phyloP scores from a whole-genome alignment of 352 stramenopile species.

The Phytophthora colocasiae region DNA sequence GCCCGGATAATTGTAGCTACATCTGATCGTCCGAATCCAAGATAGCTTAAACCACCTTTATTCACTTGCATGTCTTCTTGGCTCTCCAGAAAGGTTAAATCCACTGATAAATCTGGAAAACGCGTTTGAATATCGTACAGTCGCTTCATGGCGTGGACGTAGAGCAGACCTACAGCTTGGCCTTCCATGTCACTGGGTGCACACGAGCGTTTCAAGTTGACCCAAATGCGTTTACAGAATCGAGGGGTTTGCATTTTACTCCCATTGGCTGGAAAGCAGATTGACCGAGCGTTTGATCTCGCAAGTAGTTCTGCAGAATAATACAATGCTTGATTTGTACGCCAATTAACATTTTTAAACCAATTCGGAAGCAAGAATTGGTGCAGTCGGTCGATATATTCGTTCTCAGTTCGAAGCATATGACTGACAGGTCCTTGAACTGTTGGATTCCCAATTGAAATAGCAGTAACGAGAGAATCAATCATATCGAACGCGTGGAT shows the following conservation, averaged over 20 bases:
- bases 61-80: conserved; percentile 35
- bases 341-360: conserved; percentile 40
- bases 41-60: conserved; percentile 13
- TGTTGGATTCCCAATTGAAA: conserved; percentile 1
- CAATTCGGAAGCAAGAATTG: conserved; percentile 44
- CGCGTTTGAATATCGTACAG: conserved; percentile 13
- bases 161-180: conserved; percentile 10
- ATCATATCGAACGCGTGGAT: conserved; percentile 41
- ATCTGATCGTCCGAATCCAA: conserved; percentile 29
- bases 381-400: conserved; percentile 51
- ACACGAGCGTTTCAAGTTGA: conserved; percentile 32
- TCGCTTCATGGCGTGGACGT: conserved; percentile 29
- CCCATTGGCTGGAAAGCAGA: conserved; percentile 31
- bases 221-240: conserved; percentile 35
- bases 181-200: conserved; percentile 6
- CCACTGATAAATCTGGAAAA: conserved; percentile 26
- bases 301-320: conserved; percentile 33
- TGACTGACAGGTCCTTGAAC: conserved; percentile 1
- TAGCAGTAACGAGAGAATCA: conserved; percentile 33
- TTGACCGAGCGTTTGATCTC: not conserved
- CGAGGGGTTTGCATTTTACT: not conserved
- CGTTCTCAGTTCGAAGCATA: conserved; percentile 24
- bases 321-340: conserved; percentile 45
- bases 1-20: conserved; percentile 34
- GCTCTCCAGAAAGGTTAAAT: conserved; percentile 38